A percentile compares a stretch with the other conserved stretches of the same genome.
phyloP scores from a whole-genome alignment of 1,139 yeast species.

The Scheffersomyces lignicola region DNA sequence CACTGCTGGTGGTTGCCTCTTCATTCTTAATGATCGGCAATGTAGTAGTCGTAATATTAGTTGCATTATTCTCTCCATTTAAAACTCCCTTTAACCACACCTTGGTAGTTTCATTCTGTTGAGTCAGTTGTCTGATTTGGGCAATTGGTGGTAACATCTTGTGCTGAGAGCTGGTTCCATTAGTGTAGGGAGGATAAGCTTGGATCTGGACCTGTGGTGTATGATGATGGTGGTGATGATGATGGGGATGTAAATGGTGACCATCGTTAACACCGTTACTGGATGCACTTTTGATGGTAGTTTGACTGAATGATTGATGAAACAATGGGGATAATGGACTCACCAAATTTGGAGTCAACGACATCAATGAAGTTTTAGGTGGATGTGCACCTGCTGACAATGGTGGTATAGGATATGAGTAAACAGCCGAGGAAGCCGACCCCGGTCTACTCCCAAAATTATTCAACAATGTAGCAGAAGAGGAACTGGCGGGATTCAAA shows the following conservation, averaged over 20 bases:
- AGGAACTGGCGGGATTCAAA: constrained; percentile 1
- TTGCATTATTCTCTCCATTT: constrained; percentile 11
- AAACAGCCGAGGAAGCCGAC: constrained; percentile 5
- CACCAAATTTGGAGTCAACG: constrained; percentile 34
- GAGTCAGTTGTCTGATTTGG: background rate
- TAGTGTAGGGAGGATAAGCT: constrained; percentile 4
- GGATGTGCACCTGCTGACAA: constrained; percentile 13
- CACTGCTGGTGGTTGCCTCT: too few relatives aligned
- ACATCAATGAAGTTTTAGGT: constrained; percentile 18
- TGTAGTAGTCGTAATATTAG: background rate
- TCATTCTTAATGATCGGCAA: constrained; percentile 1
- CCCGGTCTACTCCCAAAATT: constrained; percentile 2
- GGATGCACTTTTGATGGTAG: constrained; percentile 10
- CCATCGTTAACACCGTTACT: constrained; percentile 2
- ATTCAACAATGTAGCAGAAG: too few relatives aligned
- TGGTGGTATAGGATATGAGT: constrained; percentile 12
- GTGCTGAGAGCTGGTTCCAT: background rate
- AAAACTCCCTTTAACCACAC: constrained; percentile 17
- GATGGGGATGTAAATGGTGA: constrained; percentile 6
- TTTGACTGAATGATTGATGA: constrained; percentile 38
- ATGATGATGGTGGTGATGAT: constrained; percentile 8
- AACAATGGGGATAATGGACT: constrained; percentile 45
- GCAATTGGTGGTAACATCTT: background rate
- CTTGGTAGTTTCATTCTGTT: constrained; percentile 7
- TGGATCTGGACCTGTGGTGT: constrained; percentile 11